Evolutionary conservation across 345 rosid species (phyloP).

Genomic region (Mallotus nudiflorus): DNA sequence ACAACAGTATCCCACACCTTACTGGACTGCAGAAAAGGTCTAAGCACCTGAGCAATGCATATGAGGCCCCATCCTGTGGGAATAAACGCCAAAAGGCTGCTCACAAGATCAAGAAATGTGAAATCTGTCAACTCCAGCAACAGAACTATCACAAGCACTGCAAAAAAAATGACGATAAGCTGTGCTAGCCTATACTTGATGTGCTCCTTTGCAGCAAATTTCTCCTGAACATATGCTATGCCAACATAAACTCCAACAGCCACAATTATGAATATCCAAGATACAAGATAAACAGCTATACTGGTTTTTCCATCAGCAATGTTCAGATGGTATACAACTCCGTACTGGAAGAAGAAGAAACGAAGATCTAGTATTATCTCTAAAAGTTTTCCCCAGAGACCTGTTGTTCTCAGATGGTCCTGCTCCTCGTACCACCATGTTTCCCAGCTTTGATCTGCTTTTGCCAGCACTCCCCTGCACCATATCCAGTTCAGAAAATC

Average conservation of each 20-base stretch:
- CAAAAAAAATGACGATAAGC: slow-evolving; percentile 46
- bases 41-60: slow-evolving; percentile 64
- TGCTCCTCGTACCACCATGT: slow-evolving; percentile 95
- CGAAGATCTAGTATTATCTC: slow-evolving; percentile 85
- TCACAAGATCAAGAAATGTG: slow-evolving; percentile 56
- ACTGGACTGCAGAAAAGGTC: slow-evolving; percentile 44
- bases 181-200: slow-evolving; percentile 74
- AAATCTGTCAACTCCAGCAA: slow-evolving; percentile 53
- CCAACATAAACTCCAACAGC: slow-evolving; percentile 52
- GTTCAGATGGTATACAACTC: slow-evolving; percentile 69
- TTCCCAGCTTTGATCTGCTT: slow-evolving; percentile 87
- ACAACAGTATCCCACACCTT: slow-evolving; percentile 73
- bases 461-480: slow-evolving; percentile 56
- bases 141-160: slow-evolving; percentile 46
- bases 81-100: slow-evolving; percentile 74
- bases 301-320: slow-evolving; percentile 42
- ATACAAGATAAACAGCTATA: slow-evolving; percentile 58
- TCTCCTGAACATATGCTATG: slow-evolving; percentile 65
- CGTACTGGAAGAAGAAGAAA: slow-evolving; percentile 88
- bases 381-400: slow-evolving; percentile 58
- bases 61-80: slow-evolving; percentile 94
- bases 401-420: slow-evolving; percentile 73
- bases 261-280: slow-evolving; percentile 70
- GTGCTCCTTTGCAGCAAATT: slow-evolving; percentile 67
- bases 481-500: slow-evolving; percentile 81